phyloP scores from a whole-genome alignment of 192 early-diverging fungal species.

The Coemansia sp. region DNA sequence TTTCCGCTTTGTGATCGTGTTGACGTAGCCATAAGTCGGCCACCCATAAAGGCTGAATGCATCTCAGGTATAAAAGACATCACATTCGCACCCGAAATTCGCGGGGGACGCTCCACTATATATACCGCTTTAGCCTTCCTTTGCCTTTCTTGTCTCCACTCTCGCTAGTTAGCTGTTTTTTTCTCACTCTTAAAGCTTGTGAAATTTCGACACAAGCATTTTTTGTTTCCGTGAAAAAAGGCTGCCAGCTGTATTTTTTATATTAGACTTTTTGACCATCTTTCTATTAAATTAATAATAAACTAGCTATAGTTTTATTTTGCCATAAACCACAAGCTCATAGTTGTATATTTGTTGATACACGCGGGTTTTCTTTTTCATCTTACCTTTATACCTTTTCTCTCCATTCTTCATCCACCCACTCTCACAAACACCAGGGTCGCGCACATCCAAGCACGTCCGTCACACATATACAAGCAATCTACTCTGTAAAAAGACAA shows the following conservation, averaged over 20 bases:
- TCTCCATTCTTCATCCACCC: neutral
- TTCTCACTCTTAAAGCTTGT: slow-evolving; percentile 5
- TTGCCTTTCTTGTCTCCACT: slow-evolving; percentile 7
- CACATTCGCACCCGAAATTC: neutral
- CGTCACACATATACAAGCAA: too few relatives aligned
- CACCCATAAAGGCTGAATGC: slow-evolving; percentile 7
- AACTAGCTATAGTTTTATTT: neutral
- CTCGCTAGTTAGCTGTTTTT: slow-evolving; percentile 1
- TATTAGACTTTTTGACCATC: neutral
- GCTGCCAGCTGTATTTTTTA: neutral
- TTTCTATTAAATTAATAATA: neutral
- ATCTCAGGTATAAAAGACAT: slow-evolving; percentile 9
- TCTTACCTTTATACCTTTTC: neutral
- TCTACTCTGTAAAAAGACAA: neutral
- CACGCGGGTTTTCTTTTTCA: neutral
- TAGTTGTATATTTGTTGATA: neutral
- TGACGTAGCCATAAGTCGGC: slow-evolving; percentile 6
- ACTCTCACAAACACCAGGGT: neutral
- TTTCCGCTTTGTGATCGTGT: neutral
- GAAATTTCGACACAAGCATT: neutral
- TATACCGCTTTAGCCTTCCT: slow-evolving; percentile 5
- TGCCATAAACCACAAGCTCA: neutral
- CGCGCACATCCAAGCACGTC: too few relatives aligned
- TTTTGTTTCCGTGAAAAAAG: neutral
- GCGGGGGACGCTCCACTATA: neutral